These are phyloP conservation scores for Petunia hybrid DNA, from an alignment of 305 asterid genomes.

Conservation along the genomic window DNA sequence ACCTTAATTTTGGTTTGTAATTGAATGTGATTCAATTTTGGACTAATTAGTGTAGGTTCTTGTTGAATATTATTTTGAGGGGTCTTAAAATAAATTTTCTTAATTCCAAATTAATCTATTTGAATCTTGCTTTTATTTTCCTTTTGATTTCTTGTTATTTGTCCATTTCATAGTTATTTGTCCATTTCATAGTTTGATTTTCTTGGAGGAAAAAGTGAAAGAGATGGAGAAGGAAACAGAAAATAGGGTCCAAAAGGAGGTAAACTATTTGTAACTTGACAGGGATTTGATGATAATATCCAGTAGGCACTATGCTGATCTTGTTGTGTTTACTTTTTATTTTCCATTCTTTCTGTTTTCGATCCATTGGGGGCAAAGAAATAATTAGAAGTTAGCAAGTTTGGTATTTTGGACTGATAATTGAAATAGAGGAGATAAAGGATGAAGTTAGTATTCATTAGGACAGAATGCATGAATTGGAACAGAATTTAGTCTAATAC, in stretches of 20 bases:
- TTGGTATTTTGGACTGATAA: background rate
- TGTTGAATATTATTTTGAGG: too few relatives aligned
- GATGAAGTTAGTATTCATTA: background rate
- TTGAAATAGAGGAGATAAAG: background rate
- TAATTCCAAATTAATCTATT: too few relatives aligned
- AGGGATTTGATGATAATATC: conserved; percentile 9
- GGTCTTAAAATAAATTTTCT: too few relatives aligned
- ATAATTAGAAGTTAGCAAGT: conserved; percentile 14
- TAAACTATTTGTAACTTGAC: conserved; percentile 28
- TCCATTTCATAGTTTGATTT: too few relatives aligned
- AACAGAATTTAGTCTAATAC: conserved; percentile 15
- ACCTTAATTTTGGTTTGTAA: too few relatives aligned
- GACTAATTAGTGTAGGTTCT: too few relatives aligned
- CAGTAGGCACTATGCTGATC: background rate
- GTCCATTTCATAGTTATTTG: too few relatives aligned
- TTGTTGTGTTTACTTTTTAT: background rate
- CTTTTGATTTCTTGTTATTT: too few relatives aligned
- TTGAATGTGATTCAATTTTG: too few relatives aligned
- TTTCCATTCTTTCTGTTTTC: conserved; percentile 3
- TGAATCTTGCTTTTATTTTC: too few relatives aligned
- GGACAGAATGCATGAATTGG: conserved; percentile 17
- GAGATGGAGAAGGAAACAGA: conserved; percentile 60
- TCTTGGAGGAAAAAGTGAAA: conserved; percentile 50
- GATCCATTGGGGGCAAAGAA: conserved; percentile 13
- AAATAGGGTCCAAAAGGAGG: conserved; percentile 69